Percentiles rank a stretch among this genome's conserved stretches.
These are phyloP conservation scores for Euryodendron excelsum DNA, from an alignment of 148 eudicot genomes.

Conservation along the genomic window DNA sequence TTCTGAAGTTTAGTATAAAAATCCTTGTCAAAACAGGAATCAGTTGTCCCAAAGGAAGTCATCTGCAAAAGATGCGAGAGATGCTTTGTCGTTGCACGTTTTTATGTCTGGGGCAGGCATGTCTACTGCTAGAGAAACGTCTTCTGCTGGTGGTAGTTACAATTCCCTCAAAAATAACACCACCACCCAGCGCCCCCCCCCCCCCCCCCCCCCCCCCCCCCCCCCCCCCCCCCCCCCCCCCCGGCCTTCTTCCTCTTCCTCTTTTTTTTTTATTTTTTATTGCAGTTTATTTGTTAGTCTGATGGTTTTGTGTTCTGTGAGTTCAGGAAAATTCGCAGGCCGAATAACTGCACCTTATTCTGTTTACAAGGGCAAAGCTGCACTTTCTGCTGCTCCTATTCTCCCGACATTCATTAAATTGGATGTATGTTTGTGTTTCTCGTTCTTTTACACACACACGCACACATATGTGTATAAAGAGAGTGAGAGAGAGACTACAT, in stretches of 20 bases:
- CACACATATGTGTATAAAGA: neutral
- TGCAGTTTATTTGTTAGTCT: neutral
- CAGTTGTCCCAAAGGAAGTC: slow-evolving; percentile 17
- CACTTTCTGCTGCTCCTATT: slow-evolving; percentile 63
- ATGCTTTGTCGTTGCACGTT: slow-evolving; percentile 22
- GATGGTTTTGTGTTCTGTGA: neutral
- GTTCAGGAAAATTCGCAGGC: slow-evolving; percentile 30
- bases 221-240: neutral
- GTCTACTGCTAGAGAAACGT: slow-evolving; percentile 46
- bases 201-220: neutral
- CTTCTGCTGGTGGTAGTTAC: slow-evolving; percentile 35
- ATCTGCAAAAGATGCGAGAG: slow-evolving; percentile 18
- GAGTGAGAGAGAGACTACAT: neutral
- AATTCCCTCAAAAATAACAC: neutral
- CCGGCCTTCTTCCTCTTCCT: neutral
- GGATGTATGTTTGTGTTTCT: slow-evolving; percentile 46
- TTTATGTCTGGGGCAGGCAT: slow-evolving; percentile 36
- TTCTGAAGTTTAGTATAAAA: neutral
- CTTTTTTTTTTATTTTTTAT: neutral
- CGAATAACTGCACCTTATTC: slow-evolving; percentile 53
- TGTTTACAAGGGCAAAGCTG: slow-evolving; percentile 91
- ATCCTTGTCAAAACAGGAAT: slow-evolving; percentile 24
- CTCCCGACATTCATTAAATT: slow-evolving; percentile 58
- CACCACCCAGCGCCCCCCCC: no score
- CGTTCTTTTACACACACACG: no score